These are phyloP conservation scores for Populus hybrid DNA, from an alignment of 441 rosid genomes.

Conservation along the genomic window DNA sequence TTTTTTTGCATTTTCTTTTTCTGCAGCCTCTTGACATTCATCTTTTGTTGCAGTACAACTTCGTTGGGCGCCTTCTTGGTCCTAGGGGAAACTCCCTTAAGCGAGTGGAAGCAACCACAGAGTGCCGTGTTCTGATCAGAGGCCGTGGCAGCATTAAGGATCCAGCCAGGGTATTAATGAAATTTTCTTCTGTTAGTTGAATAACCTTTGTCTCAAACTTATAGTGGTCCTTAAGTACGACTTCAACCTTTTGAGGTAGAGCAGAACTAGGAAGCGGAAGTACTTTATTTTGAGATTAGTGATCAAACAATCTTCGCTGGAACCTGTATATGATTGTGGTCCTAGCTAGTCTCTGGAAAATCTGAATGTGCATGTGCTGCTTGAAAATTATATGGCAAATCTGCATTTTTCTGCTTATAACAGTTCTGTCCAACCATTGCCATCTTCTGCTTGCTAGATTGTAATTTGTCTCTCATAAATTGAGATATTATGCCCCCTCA, in stretches of 20 bases:
- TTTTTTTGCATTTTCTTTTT: neutral
- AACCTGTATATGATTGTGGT: neutral
- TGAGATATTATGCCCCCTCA: neutral
- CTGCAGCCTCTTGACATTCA: constrained; percentile 19
- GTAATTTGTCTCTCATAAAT: neutral
- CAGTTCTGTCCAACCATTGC: neutral
- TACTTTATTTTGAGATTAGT: neutral
- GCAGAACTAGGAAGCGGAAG: neutral
- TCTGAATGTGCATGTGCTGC: neutral
- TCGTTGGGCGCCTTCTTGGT: constrained; percentile 98
- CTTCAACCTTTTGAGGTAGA: neutral
- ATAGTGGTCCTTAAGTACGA: neutral
- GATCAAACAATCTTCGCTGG: neutral
- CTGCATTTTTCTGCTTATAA: neutral
- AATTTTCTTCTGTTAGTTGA: neutral
- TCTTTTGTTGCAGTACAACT: constrained; percentile 67
- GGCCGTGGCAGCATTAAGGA: constrained; percentile 98
- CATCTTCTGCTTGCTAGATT: neutral
- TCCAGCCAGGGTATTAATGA: constrained; percentile 60
- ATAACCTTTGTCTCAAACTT: neutral
- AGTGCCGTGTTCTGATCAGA: constrained; percentile 92
- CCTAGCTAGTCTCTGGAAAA: neutral
- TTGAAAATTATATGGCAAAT: neutral
- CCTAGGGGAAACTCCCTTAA: constrained; percentile 98
- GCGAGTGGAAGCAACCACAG: constrained; percentile 92